Percentiles rank a stretch among this genome's conserved stretches.
Conservation (phyloP, 257 asterid species). For the Solanum clarkiae region DNA sequence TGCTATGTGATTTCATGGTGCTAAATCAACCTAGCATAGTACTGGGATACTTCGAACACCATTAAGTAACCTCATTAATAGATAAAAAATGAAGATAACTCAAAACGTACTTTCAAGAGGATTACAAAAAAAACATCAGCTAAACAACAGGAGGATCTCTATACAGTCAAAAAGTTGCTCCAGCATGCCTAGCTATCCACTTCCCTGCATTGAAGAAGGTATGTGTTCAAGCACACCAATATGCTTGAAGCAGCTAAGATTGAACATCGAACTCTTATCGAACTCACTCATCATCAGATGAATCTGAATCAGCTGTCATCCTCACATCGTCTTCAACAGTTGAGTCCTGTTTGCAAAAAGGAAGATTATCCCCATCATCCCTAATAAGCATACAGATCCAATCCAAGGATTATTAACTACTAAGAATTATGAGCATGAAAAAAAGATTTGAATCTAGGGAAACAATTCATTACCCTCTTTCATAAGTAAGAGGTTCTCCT, state of each 20-base stretch:
- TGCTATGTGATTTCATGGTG: background rate
- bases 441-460: background rate
- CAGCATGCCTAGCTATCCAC: background rate
- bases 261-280: background rate
- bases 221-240: background rate
- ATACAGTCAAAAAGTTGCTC: background rate
- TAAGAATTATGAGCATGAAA: background rate
- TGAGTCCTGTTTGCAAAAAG: constrained; percentile 21
- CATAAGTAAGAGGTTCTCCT: background rate
- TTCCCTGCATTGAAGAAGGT: background rate
- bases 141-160: background rate
- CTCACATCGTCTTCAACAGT: constrained; percentile 31
- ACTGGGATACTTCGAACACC: background rate
- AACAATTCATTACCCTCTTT: background rate
- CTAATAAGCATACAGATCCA: background rate
- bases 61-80: background rate
- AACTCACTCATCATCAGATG: constrained; percentile 47
- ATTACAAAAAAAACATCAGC: background rate
- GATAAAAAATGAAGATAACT: too few relatives aligned
- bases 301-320: constrained; percentile 28
- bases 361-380: background rate
- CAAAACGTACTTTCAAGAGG: background rate
- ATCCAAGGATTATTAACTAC: background rate
- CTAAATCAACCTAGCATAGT: background rate
- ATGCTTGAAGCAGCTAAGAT: background rate